Evolutionary conservation across 192 early-diverging fungal genomes (phyloP).

Genomic region (Gigaspora rosea): DNA sequence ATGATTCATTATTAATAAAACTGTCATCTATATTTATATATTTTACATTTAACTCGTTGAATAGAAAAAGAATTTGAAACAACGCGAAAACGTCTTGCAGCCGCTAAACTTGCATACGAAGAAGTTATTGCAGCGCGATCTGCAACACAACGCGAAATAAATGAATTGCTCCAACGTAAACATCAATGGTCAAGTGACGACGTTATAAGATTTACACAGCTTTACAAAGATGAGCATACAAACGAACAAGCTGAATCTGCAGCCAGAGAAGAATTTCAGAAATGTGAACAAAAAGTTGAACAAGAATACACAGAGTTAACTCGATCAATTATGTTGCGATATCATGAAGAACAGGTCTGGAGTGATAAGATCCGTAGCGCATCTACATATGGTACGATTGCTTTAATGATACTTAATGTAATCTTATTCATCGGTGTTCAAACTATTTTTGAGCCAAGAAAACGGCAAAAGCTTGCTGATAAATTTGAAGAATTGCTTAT

Average conservation of each 20-base stretch:
- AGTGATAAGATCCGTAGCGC: slow-evolving; percentile 83
- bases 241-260: slow-evolving; percentile 54
- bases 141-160: slow-evolving; percentile 72
- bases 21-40: background rate
- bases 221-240: slow-evolving; percentile 71
- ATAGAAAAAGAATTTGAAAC: slow-evolving; percentile 47
- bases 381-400: slow-evolving; percentile 76
- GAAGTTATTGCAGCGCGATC: slow-evolving; percentile 58
- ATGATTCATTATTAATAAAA: background rate
- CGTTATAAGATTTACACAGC: slow-evolving; percentile 72
- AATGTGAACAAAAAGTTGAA: slow-evolving; percentile 65
- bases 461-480: slow-evolving; percentile 63
- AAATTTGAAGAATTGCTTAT: slow-evolving; percentile 59
- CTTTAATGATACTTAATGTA: slow-evolving; percentile 67
- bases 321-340: slow-evolving; percentile 69
- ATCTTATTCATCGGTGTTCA: slow-evolving; percentile 69
- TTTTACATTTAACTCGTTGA: background rate
- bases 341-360: slow-evolving; percentile 86
- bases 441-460: slow-evolving; percentile 72
- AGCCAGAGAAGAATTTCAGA: slow-evolving; percentile 50
- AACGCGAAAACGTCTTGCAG: slow-evolving; percentile 49
- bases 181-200: slow-evolving; percentile 74
- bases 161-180: slow-evolving; percentile 76
- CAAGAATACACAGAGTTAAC: slow-evolving; percentile 63
- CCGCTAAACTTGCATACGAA: slow-evolving; percentile 57